Evolutionary conservation across 768 basidiomycete genomes (phyloP), one percentile per base, ranked within the genome.

Genomic region (Exidia glandulosa): DNA sequence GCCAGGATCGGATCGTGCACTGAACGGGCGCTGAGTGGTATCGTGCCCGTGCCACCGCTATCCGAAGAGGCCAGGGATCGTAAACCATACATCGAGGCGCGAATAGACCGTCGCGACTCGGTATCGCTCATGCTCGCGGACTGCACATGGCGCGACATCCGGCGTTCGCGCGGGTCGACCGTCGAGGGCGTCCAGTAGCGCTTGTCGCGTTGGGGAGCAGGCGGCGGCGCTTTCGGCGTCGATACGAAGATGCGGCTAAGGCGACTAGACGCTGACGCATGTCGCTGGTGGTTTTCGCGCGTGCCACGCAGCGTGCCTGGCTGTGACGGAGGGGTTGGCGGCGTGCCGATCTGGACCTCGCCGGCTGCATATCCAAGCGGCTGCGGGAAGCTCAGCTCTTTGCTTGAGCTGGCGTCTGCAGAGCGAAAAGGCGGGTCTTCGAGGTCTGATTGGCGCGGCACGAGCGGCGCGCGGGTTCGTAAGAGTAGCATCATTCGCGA

Each of bases 401-500:
- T n/a, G n/a, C n/a, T n/a, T n/a, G n/a, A 27, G 37, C 29, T 57
- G 33, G 27, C 16, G 32, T 30, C 16, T 33, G 45, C n/a, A n/a
- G 32, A 32, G 5, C 61, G 47, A 50, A 32, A 59, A 27, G 34
- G 55, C 23, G 41, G 30, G 56, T 56, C 59, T 45, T 63, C 62
- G 27, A 12, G 32, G 55, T 57, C 59, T 32, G 31, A 31, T 36
- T 6, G 30, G 33, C 19, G 48, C 19, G 59, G 59, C n/a, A n/a
- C n/a, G n/a, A n/a, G n/a, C 25, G 62, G 62, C 27, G 62, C 62
- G 32, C 59, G 72, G 2, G 87, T 81, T 64, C 90, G 89, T 3
- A 90, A 72, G 19, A 88, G 74, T 19, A 91, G 79, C 25, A 89
- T 84, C 64, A 88, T 82, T 10, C 88, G 82, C 14, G 88, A 86